Conservation (phyloP, 2,329 filamentous ascomycete genomes). For the Trichoderma guizhouense region DNA sequence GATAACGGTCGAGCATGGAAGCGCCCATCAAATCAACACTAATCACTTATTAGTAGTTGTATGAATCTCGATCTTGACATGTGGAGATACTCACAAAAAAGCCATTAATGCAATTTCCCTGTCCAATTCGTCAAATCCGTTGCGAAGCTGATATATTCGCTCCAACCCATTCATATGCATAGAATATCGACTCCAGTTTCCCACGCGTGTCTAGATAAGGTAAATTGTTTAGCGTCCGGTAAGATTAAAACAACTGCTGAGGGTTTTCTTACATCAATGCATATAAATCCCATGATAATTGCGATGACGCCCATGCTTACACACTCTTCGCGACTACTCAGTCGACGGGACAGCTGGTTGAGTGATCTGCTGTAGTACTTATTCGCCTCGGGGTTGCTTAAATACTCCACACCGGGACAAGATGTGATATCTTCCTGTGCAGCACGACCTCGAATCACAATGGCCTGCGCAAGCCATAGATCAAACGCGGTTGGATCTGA, state of each 20-base stretch:
- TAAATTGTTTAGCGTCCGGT: neutral
- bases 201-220: neutral
- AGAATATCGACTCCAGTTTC: neutral
- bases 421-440: neutral
- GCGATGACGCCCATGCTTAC: neutral
- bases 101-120: neutral
- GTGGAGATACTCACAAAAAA: neutral
- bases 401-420: neutral
- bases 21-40: slow-evolving; percentile 1
- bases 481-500: neutral
- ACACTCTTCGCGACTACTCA: neutral
- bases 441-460: neutral
- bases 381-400: neutral
- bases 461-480: neutral
- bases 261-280: neutral
- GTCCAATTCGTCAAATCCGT: neutral
- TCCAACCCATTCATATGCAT: slow-evolving; percentile 10
- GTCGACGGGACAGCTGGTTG: neutral
- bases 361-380: neutral
- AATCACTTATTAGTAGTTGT: neutral
- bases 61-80: neutral
- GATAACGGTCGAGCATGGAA: slow-evolving; percentile 4
- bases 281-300: slow-evolving; percentile 8
- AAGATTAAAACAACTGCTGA: accelerated
- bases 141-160: neutral